Evolutionary conservation across 176 grass and related monocot species (phyloP).

Genomic region (Rhynchospora pubera): DNA sequence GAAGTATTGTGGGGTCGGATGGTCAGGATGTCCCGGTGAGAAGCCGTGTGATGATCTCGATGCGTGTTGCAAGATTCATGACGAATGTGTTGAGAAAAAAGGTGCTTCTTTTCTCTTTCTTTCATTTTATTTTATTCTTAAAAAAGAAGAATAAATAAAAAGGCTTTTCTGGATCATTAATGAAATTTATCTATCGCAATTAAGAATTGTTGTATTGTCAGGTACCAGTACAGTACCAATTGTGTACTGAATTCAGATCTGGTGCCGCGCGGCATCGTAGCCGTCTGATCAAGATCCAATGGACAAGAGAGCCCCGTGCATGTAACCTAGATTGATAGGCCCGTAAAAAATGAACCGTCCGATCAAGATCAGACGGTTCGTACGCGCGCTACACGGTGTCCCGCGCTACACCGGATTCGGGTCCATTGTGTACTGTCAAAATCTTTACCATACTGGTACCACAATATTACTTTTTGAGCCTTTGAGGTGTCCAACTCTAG

Average conservation of each 20-base stretch:
- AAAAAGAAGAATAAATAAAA: background rate
- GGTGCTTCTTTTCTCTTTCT: slow-evolving; percentile 21
- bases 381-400: too few relatives aligned
- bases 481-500: background rate
- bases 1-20: slow-evolving; percentile 80
- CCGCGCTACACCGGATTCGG: too few relatives aligned
- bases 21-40: slow-evolving; percentile 80
- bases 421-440: background rate
- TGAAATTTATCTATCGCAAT: background rate
- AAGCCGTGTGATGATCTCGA: slow-evolving; percentile 94
- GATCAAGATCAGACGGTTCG: too few relatives aligned
- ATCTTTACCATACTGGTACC: background rate
- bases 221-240: background rate
- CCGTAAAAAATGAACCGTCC: too few relatives aligned
- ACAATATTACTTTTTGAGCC: too few relatives aligned
- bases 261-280: too few relatives aligned
- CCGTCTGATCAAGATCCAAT: too few relatives aligned
- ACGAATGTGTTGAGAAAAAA: slow-evolving; percentile 84
- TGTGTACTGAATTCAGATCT: too few relatives aligned
- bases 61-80: slow-evolving; percentile 80
- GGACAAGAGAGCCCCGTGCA: too few relatives aligned
- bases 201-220: background rate
- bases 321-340: too few relatives aligned
- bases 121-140: background rate
- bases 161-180: background rate